Conservation (phyloP, 1,284 basidiomycete species). For the Clitocybe nebularis region DNA sequence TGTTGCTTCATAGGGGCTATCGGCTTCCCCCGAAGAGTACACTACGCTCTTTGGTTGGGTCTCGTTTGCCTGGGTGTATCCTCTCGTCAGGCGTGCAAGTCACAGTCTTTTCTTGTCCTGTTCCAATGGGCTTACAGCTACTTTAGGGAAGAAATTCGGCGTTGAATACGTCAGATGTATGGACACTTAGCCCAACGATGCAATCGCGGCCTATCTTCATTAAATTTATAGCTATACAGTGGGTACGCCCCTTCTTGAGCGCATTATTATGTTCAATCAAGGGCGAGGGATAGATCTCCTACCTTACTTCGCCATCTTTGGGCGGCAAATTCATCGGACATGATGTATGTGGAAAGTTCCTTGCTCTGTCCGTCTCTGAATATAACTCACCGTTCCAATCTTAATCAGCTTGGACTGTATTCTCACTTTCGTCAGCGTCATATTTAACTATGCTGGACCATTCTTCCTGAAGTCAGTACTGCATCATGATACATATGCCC, state of each 20-base stretch:
- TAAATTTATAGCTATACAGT: slow-evolving; percentile 48
- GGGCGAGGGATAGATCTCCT: slow-evolving; percentile 32
- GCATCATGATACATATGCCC: not conserved
- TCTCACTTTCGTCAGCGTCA: slow-evolving; percentile 59
- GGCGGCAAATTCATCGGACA: slow-evolving; percentile 68
- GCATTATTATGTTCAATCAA: not conserved
- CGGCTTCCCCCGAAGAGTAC: slow-evolving; percentile 69
- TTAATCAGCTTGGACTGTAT: slow-evolving; percentile 52
- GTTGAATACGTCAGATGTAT: slow-evolving; percentile 69
- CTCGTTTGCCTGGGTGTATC: slow-evolving; percentile 75
- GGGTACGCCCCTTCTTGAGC: slow-evolving; percentile 10
- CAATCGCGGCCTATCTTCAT: slow-evolving; percentile 64
- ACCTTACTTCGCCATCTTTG: slow-evolving; percentile 65
- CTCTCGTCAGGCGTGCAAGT: slow-evolving; percentile 51
- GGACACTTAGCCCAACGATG: slow-evolving; percentile 64
- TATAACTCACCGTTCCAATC: no score
- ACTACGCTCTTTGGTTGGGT: slow-evolving; percentile 74
- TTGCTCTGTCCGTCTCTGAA: no score
- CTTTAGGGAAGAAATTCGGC: slow-evolving; percentile 53
- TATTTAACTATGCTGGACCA: slow-evolving; percentile 66
- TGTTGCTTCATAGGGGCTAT: slow-evolving; percentile 36
- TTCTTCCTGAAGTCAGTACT: slow-evolving; percentile 58
- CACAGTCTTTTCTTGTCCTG: not conserved
- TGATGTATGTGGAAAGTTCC: slow-evolving; percentile 50
- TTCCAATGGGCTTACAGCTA: not conserved